Evolutionary conservation across 345 rosid genomes (phyloP).

Genomic region (thale cress (Arabidopsis thaliana)): DNA sequence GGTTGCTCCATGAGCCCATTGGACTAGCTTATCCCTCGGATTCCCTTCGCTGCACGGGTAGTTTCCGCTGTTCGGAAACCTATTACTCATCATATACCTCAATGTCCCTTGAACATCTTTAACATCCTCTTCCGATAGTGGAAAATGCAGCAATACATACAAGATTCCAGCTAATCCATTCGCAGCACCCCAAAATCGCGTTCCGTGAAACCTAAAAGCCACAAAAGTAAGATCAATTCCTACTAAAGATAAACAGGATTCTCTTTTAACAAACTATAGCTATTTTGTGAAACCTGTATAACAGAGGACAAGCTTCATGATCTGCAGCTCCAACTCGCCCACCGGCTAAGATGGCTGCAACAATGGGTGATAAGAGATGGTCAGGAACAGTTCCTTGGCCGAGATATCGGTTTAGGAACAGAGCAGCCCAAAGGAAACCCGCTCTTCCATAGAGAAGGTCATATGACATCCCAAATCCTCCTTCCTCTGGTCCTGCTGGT

Average conservation of each 20-base stretch:
- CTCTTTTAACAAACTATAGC: background rate
- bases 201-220: conserved; percentile 77
- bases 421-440: conserved; percentile 88
- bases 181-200: conserved; percentile 91
- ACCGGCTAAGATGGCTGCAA: conserved; percentile 79
- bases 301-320: conserved; percentile 70
- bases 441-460: conserved; percentile 93
- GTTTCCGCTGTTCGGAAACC: conserved; percentile 82
- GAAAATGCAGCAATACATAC: conserved; percentile 79
- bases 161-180: conserved; percentile 92
- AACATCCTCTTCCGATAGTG: conserved; percentile 57
- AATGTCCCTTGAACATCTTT: conserved; percentile 78
- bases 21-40: conserved; percentile 82
- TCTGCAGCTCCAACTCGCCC: conserved; percentile 90
- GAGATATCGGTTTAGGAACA: conserved; percentile 74
- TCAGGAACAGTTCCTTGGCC: conserved; percentile 58
- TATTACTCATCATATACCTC: conserved; percentile 86
- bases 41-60: conserved; percentile 94
- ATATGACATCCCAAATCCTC: conserved; percentile 96
- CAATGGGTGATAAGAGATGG: conserved; percentile 65
- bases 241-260: background rate
- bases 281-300: conserved; percentile 52
- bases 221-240: background rate
- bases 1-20: conserved; percentile 92
- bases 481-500: conserved; percentile 89